These are phyloP conservation scores for Gossypium gossypioides DNA, from an alignment of 441 rosid genomes.

Conservation along the genomic window DNA sequence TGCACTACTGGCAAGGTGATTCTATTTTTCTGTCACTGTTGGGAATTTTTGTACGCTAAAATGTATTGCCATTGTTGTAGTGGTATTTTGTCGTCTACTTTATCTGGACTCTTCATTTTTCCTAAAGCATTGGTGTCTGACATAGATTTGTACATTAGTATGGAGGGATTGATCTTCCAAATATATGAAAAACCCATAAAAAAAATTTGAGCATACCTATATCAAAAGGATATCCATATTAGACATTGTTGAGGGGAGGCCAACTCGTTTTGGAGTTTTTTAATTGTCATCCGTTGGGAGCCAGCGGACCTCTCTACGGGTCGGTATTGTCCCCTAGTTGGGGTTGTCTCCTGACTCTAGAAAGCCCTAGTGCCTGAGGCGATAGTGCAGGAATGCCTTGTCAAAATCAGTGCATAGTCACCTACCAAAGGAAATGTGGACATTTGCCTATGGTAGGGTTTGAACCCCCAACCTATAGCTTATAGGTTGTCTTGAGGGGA, in stretches of 20 bases:
- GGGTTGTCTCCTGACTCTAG: background rate
- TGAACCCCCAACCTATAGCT: background rate
- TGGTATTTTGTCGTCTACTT: background rate
- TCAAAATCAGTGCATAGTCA: background rate
- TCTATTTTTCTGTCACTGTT: background rate
- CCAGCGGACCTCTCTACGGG: background rate
- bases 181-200: background rate
- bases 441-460: background rate
- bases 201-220: background rate
- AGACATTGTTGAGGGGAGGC: background rate
- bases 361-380: background rate
- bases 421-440: background rate
- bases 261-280: background rate
- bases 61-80: background rate
- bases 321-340: background rate
- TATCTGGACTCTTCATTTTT: background rate
- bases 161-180: background rate
- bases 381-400: background rate
- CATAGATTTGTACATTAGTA: background rate
- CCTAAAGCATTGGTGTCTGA: background rate
- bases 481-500: background rate
- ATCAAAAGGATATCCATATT: background rate
- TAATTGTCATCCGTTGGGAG: background rate
- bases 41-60: background rate
- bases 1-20: conserved; percentile 81